Percentiles rank a stretch among this genome's conserved stretches.
Conservation (phyloP, 495 filamentous ascomycete species). For the Xylaria acuta region DNA sequence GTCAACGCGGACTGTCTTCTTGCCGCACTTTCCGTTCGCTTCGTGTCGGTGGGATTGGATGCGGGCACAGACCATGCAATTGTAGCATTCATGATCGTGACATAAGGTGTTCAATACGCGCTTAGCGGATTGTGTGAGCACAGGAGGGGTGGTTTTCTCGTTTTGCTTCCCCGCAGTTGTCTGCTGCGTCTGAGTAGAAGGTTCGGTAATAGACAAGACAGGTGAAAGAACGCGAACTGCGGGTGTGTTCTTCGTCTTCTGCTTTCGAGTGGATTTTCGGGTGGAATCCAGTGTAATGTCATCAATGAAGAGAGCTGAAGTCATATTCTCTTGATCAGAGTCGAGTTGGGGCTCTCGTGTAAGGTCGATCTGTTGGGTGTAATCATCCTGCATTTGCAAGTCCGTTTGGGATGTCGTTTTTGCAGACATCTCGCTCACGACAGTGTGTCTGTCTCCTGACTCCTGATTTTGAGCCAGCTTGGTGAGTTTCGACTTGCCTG, state of each 20-base stretch:
- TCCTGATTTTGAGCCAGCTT: constrained; percentile 47
- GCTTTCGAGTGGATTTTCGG: constrained; percentile 36
- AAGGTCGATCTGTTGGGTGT: constrained; percentile 49
- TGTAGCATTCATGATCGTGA: constrained; percentile 66
- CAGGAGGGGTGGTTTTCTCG: constrained; percentile 41
- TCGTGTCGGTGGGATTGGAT: constrained; percentile 53
- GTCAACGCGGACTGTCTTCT: constrained; percentile 65
- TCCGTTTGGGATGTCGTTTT: constrained; percentile 42
- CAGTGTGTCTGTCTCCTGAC: constrained; percentile 37
- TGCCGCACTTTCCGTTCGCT: constrained; percentile 33
- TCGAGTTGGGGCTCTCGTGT: constrained; percentile 36
- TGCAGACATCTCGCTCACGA: constrained; percentile 38
- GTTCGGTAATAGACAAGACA: constrained; percentile 18
- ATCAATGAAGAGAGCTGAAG: constrained; percentile 66
- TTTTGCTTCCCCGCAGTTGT: constrained; percentile 13
- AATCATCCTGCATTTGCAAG: constrained; percentile 49
- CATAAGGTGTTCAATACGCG: constrained; percentile 64
- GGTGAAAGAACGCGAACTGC: constrained; percentile 25
- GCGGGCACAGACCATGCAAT: constrained; percentile 77
- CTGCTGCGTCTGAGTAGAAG: constrained; percentile 5
- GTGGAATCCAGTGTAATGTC: constrained; percentile 52
- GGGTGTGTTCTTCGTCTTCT: constrained; percentile 23
- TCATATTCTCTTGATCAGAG: constrained; percentile 46
- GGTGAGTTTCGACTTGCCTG: constrained; percentile 39
- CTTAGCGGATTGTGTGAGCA: constrained; percentile 56